Percentiles rank a stretch among this genome's conserved stretches.
These are phyloP conservation scores for Puya raimondii DNA, from an alignment of 176 grass and related monocot species.

Conservation along the genomic window DNA sequence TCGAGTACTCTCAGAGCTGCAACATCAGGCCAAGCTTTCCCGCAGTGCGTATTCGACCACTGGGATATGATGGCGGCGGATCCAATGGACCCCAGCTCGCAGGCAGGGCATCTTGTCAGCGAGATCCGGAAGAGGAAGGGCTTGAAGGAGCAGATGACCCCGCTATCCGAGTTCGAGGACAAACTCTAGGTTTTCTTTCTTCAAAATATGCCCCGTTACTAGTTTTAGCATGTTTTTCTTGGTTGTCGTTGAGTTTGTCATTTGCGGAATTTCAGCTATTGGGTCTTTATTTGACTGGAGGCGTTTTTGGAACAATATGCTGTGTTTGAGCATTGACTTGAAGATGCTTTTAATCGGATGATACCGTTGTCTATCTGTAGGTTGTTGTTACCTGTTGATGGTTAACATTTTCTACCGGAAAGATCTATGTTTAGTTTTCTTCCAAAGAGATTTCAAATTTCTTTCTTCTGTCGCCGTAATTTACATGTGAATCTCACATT, in stretches of 20 bases:
- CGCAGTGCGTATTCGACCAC: constrained; percentile 57
- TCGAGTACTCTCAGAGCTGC: constrained; percentile 34
- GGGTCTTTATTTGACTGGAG: not conserved
- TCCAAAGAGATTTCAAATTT: too few relatives aligned
- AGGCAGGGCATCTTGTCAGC: constrained; percentile 28
- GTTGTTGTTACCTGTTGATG: too few relatives aligned
- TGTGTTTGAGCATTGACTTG: too few relatives aligned
- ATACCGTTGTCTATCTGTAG: too few relatives aligned
- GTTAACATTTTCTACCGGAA: too few relatives aligned
- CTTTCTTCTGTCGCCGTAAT: too few relatives aligned
- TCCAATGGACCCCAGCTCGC: constrained; percentile 34
- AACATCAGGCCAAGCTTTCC: constrained; percentile 60
- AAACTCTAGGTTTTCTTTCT: constrained; percentile 35
- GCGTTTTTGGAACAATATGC: not conserved
- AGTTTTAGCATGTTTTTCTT: not conserved
- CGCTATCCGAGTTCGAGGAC: constrained; percentile 57
- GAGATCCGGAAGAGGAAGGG: constrained; percentile 52
- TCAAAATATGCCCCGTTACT: not conserved
- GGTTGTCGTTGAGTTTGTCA: not conserved
- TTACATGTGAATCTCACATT: too few relatives aligned
- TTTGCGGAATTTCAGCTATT: not conserved
- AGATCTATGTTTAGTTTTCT: too few relatives aligned
- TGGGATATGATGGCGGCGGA: constrained; percentile 64
- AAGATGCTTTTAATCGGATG: too few relatives aligned
- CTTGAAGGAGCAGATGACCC: constrained; percentile 73